Conservation (phyloP, 1,284 basidiomycete species). For the Boletellus sp. region DNA sequence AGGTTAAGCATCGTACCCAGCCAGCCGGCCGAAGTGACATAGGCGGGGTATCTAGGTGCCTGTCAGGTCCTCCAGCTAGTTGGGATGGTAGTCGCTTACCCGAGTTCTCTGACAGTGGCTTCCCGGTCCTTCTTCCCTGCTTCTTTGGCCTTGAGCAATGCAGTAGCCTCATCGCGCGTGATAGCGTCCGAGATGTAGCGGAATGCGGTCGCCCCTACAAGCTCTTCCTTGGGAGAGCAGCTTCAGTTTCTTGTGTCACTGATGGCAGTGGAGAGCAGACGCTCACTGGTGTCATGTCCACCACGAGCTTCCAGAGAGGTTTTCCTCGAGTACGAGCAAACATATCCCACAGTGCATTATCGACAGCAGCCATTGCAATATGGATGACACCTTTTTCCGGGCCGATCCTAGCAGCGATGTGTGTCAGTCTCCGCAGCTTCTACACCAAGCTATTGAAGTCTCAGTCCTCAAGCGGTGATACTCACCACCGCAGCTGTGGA, state of each 20-base stretch:
- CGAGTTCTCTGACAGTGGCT: constrained; percentile 61
- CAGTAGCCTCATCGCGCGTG: constrained; percentile 85
- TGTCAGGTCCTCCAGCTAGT: not conserved
- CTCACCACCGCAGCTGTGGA: constrained; percentile 84
- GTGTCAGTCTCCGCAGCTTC: constrained; percentile 1
- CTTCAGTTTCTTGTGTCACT: not conserved
- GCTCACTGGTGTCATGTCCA: constrained; percentile 76
- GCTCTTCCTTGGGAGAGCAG: constrained; percentile 59
- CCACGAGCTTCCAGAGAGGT: constrained; percentile 83
- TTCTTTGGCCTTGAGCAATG: constrained; percentile 76
- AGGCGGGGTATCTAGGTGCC: constrained; percentile 78
- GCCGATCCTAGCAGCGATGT: constrained; percentile 58
- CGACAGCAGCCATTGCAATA: constrained; percentile 76
- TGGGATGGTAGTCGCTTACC: constrained; percentile 35
- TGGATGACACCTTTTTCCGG: constrained; percentile 88
- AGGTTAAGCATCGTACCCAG: constrained; percentile 45
- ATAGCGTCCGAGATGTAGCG: constrained; percentile 93
- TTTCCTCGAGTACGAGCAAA: constrained; percentile 73
- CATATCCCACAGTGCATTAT: constrained; percentile 83
- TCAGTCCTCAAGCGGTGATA: not conserved
- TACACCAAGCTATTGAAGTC: not conserved
- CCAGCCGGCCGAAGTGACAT: constrained; percentile 94
- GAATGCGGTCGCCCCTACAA: constrained; percentile 82
- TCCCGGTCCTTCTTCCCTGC: constrained; percentile 78
- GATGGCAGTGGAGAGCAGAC: not conserved